Percentiles rank a stretch among this genome's conserved stretches.
Conservation (phyloP, 352 stramenopile species). For the Globisporangium solare region DNA sequence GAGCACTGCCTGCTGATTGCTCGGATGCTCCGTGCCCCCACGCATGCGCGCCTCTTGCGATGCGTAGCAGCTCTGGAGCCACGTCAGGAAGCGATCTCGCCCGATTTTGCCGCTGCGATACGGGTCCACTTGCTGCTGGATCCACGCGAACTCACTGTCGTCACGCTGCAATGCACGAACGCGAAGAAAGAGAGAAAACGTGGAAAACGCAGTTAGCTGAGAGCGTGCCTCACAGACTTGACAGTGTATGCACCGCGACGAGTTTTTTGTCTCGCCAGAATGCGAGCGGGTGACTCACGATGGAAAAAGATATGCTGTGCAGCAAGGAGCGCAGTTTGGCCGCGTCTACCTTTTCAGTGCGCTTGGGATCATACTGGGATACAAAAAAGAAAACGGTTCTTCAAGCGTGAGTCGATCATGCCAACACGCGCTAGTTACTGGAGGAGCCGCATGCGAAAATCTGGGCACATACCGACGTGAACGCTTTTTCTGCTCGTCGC, state of each 20-base stretch:
- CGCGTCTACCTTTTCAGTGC: constrained; percentile 35
- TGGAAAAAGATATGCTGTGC: constrained; percentile 52
- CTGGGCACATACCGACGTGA: constrained; percentile 23
- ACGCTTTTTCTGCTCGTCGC: constrained; percentile 45
- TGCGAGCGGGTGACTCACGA: neutral
- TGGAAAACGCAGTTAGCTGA: too few relatives aligned
- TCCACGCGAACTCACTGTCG: constrained; percentile 28
- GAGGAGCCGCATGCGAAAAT: neutral
- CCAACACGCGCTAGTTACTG: neutral
- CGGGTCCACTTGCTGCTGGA: constrained; percentile 56
- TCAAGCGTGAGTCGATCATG: too few relatives aligned
- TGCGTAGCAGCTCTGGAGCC: constrained; percentile 36
- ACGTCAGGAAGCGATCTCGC: constrained; percentile 33
- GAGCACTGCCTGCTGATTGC: neutral
- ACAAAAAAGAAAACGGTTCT: neutral
- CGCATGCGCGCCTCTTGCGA: constrained; percentile 23
- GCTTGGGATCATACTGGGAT: constrained; percentile 22
- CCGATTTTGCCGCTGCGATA: constrained; percentile 31
- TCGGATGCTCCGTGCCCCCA: constrained; percentile 5
- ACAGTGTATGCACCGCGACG: too few relatives aligned
- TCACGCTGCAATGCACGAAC: constrained; percentile 53
- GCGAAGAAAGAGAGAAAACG: constrained; percentile 12
- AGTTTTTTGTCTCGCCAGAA: neutral
- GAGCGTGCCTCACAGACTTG: too few relatives aligned
- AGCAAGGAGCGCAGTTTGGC: constrained; percentile 41